phyloP scores from a whole-genome alignment of 768 basidiomycete genomes.

The Cyclocybe cylindracea region DNA sequence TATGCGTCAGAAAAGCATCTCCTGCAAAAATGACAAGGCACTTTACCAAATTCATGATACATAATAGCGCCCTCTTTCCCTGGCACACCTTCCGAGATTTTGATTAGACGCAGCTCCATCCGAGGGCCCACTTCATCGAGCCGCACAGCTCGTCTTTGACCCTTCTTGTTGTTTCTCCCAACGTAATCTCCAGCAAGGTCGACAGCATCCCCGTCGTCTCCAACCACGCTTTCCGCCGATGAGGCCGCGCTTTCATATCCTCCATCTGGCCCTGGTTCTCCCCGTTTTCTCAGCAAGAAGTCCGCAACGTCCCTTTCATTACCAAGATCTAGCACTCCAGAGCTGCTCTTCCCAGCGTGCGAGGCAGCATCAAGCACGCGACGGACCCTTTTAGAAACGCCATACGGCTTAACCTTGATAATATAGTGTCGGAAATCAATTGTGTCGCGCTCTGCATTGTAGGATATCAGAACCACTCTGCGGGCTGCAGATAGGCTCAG shows the following conservation, averaged over 20 bases:
- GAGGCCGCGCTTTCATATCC: slow-evolving; percentile 83
- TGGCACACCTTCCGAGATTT: slow-evolving; percentile 92
- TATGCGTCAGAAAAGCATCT: slow-evolving; percentile 2
- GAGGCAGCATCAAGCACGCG: slow-evolving; percentile 72
- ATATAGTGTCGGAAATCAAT: slow-evolving; percentile 93
- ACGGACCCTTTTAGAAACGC: slow-evolving; percentile 89
- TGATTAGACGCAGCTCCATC: slow-evolving; percentile 90
- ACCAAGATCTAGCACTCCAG: slow-evolving; percentile 72
- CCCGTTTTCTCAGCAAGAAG: slow-evolving; percentile 77
- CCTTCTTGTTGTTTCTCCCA: slow-evolving; percentile 91
- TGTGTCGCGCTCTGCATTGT: slow-evolving; percentile 83
- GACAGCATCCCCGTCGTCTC: slow-evolving; percentile 82
- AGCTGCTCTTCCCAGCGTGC: slow-evolving; percentile 31
- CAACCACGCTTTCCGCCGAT: slow-evolving; percentile 81
- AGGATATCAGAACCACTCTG: slow-evolving; percentile 90
- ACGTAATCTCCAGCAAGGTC: slow-evolving; percentile 92
- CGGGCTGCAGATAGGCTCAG: slow-evolving; percentile 87
- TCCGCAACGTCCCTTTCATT: slow-evolving; percentile 95
- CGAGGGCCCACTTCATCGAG: slow-evolving; percentile 95
- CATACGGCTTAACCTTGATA: slow-evolving; percentile 94
- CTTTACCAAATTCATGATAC: slow-evolving; percentile 91
- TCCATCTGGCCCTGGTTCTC: slow-evolving; percentile 61
- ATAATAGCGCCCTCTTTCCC: slow-evolving; percentile 93
- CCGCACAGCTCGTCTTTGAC: slow-evolving; percentile 86
- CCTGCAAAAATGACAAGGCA: slow-evolving; percentile 1